Evolutionary conservation across 805 yeast species (phyloP).

Genomic region (Kuraishia ogatae): DNA sequence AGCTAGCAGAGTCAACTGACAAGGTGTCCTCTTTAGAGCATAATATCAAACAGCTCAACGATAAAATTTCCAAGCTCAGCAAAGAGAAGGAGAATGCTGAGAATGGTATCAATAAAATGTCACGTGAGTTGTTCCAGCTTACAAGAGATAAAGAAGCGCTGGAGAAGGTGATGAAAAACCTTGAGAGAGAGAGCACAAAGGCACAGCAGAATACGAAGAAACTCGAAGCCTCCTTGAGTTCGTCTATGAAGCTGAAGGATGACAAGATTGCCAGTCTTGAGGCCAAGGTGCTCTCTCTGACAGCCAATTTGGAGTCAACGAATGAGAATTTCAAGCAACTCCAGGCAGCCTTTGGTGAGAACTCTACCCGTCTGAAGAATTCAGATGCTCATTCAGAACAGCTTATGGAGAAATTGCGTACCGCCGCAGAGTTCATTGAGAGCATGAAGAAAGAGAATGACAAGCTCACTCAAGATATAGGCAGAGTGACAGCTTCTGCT

Average conservation of each 20-base stretch:
- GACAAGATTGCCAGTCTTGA: conserved; percentile 14
- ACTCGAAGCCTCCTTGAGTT: conserved; percentile 15
- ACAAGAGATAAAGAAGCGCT: conserved; percentile 48
- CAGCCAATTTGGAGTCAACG: conserved; percentile 12
- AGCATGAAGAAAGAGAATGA: conserved; percentile 11
- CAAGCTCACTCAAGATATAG: background rate
- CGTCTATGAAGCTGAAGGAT: conserved; percentile 14
- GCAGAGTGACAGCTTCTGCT: background rate
- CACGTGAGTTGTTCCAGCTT: conserved; percentile 65
- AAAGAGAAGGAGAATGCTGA: conserved; percentile 46
- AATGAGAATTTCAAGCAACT: conserved; percentile 17
- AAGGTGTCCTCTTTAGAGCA: conserved; percentile 13
- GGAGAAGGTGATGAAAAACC: conserved; percentile 30
- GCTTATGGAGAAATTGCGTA: conserved; percentile 11
- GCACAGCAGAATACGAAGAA: conserved; percentile 26
- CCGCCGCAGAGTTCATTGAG: conserved; percentile 19
- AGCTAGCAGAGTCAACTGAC: conserved; percentile 12
- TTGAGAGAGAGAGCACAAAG: conserved; percentile 32
- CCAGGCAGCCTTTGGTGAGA: conserved; percentile 14
- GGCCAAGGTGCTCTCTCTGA: conserved; percentile 7
- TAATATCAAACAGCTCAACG: conserved; percentile 18
- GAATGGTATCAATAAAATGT: conserved; percentile 86
- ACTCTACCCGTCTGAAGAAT: conserved; percentile 14
- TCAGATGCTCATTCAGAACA: conserved; percentile 14
- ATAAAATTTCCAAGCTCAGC: conserved; percentile 21